Base-by-base conservation (phyloP, 345 rosid species). In the Iberis pinnata region DNA sequence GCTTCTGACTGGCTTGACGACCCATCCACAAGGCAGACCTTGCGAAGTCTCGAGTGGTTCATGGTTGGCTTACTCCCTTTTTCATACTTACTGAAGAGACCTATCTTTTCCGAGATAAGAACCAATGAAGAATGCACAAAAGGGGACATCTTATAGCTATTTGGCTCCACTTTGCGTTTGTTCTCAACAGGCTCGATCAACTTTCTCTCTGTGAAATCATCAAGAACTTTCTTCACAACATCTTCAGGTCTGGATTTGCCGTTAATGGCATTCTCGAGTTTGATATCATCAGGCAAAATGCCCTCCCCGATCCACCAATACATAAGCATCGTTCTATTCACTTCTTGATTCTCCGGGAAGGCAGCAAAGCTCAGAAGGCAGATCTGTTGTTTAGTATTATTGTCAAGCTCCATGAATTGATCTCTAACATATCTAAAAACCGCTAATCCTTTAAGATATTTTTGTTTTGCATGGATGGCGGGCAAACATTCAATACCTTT, bases 281-380 rank as follows among this genome's bases (percentile, higher is more conserved):
- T 8, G 29, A 26, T 26, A 2, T 29, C 0, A 11, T 5, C 18
- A 27, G 37, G 22, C n/a, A n/a, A n/a, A 38, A 80, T 25, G 8
- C 61, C 60, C 65, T 83, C 83, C 22, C 79, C 92, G 4, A 75
- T 51, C 80, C 82, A 81, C 84, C 80, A 81, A 29, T 70, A 57
- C 50, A 69, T 69, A 43, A 81, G 53, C 58, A 71, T 38, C 32
- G 77, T 74, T 52, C 71, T 77, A 11, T 69, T 73, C 10, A 78
- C 59, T 53, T 62, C 74, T 7, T 70, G 73, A 18, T 72, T 64
- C 55, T 74, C 73, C 0, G 84, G 80, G 61, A 81, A 81, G 18
- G 73, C 62, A 6, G 73, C 63, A 5, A 76, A 81, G 41, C 63
- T 72, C 19, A 74, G 47, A 64, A 81, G 43, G 53, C 69, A 76